Evolutionary conservation across 169 alveolate genomes (phyloP).

Genomic region (Babesia divergens): DNA sequence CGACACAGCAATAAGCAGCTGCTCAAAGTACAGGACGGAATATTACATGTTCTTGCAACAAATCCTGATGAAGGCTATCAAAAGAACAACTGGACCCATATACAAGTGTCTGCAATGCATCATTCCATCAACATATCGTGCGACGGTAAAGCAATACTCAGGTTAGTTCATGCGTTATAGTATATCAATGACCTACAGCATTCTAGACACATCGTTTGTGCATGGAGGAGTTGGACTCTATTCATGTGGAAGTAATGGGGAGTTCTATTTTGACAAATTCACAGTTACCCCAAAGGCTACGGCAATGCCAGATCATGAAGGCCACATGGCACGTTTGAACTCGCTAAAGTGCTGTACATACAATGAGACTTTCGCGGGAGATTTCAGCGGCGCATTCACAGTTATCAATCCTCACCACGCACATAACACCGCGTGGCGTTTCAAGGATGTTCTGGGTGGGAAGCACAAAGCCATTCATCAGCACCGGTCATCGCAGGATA

Average conservation of each 20-base stretch:
- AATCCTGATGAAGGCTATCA: constrained; percentile 74
- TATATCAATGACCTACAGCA: constrained; percentile 52
- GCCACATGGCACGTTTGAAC: constrained; percentile 24
- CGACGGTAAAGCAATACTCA: constrained; percentile 51
- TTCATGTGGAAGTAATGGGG: constrained; percentile 81
- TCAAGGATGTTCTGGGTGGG: constrained; percentile 49
- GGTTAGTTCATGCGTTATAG: constrained; percentile 9
- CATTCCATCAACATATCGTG: constrained; percentile 66
- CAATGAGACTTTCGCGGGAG: constrained; percentile 62
- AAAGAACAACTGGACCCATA: constrained; percentile 75
- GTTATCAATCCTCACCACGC: constrained; percentile 41
- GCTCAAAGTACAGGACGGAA: constrained; percentile 80
- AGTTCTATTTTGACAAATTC: constrained; percentile 80
- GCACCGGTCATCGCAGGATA: constrained; percentile 30
- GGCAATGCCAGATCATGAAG: constrained; percentile 34
- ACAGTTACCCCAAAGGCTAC: constrained; percentile 75
- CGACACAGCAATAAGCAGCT: constrained; percentile 74
- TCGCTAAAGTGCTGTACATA: constrained; percentile 65
- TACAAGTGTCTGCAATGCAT: constrained; percentile 56
- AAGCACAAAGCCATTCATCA: constrained; percentile 62
- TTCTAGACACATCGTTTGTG: constrained; percentile 80
- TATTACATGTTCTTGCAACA: constrained; percentile 70
- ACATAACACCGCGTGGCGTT: constrained; percentile 50
- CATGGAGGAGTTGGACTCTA: constrained; percentile 85
- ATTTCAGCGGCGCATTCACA: constrained; percentile 25